Evolutionary conservation across 768 basidiomycete species (phyloP).

Genomic region (Amylocystis lapponica): DNA sequence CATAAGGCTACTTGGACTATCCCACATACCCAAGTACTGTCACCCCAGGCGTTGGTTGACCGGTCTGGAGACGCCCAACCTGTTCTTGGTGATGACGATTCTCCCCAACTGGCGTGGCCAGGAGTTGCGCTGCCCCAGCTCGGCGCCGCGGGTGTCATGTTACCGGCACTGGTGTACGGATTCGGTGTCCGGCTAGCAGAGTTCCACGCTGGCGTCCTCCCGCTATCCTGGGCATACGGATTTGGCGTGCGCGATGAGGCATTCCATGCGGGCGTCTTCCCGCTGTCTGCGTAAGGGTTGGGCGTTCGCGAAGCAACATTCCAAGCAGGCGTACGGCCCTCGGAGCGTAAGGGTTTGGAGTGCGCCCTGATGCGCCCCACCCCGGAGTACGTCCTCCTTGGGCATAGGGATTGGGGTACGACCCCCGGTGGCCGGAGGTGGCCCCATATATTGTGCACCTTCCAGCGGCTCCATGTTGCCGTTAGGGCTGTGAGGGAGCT

Average conservation of each 20-base stretch:
- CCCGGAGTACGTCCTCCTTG: constrained; percentile 49
- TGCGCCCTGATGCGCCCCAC: constrained; percentile 42
- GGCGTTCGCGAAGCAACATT: constrained; percentile 46
- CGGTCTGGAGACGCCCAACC: constrained; percentile 20
- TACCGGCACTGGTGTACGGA: constrained; percentile 27
- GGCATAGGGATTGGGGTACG: constrained; percentile 72
- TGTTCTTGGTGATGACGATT: constrained; percentile 14
- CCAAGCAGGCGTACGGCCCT: constrained; percentile 49
- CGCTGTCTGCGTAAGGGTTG: constrained; percentile 42
- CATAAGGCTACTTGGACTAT: background rate
- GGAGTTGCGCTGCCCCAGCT: constrained; percentile 17
- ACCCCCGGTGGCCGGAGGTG: constrained; percentile 26
- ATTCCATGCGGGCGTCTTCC: constrained; percentile 50
- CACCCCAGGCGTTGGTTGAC: constrained; percentile 13
- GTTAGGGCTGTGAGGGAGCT: constrained; percentile 2
- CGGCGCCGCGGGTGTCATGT: constrained; percentile 22
- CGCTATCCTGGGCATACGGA: constrained; percentile 37
- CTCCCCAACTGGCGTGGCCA: constrained; percentile 12
- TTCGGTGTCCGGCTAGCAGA: constrained; percentile 44
- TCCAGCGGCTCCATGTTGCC: constrained; percentile 52
- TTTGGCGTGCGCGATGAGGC: constrained; percentile 50
- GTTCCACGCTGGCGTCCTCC: constrained; percentile 47
- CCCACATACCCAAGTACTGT: constrained; percentile 7
- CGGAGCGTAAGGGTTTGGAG: constrained; percentile 51
- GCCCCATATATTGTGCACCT: constrained; percentile 27